A percentile compares a stretch with the other conserved stretches of the same genome.
Evolutionary conservation across 1,139 yeast genomes (phyloP).

Genomic region (Kurtzmaniella quercitrusa): DNA sequence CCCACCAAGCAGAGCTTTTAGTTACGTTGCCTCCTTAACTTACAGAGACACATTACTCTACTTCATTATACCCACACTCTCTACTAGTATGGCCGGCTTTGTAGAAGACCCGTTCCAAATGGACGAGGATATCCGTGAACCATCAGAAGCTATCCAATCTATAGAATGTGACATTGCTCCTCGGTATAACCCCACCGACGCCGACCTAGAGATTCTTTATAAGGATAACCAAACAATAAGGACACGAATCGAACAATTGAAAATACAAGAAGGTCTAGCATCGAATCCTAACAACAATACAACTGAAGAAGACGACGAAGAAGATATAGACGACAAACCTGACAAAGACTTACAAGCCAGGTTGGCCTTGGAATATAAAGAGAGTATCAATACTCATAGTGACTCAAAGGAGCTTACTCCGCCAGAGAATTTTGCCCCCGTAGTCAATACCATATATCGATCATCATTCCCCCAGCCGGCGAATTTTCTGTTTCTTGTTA

Average conservation of each 20-base stretch:
- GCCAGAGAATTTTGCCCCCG: conserved; percentile 93
- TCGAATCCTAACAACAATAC: conserved; percentile 10
- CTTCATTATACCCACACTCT: no score
- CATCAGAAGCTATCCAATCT: not conserved
- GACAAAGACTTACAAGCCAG: conserved; percentile 24
- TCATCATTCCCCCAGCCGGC: conserved; percentile 86
- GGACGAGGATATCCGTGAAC: conserved; percentile 35
- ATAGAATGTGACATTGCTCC: conserved; percentile 16
- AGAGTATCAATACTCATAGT: conserved; percentile 1
- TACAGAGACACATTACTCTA: no score
- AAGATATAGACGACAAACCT: conserved; percentile 41
- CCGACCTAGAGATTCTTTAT: conserved; percentile 10
- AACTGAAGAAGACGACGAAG: conserved; percentile 24
- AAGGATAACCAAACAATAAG: conserved; percentile 31
- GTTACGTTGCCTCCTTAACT: no score
- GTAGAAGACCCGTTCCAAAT: conserved; percentile 43
- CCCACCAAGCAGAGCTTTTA: no score
- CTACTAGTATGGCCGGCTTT: conserved; percentile 22
- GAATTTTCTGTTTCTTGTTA: conserved; percentile 66
- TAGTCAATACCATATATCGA: conserved; percentile 74
- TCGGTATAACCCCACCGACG: conserved; percentile 11
- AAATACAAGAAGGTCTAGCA: conserved; percentile 20
- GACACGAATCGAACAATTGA: conserved; percentile 26
- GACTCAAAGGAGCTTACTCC: conserved; percentile 36
- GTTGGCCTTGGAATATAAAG: conserved; percentile 17